Evolutionary conservation across 176 grass and related monocot species (phyloP), one percentile per base, ranked within the genome.

Genomic region (Typha latifolia): DNA sequence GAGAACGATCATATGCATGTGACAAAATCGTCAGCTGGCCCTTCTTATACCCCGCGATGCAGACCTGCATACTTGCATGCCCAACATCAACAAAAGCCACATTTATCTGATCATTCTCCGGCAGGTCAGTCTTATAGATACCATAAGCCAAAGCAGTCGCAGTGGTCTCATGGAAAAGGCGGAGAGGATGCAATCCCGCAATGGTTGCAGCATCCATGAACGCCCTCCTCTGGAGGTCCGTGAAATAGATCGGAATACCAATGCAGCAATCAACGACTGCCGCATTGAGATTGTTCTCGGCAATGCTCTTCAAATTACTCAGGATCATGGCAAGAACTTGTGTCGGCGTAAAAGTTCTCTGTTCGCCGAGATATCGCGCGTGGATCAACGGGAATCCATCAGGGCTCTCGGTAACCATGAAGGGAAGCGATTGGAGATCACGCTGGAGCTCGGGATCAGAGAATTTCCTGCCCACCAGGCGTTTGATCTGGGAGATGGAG

Each of bases 11-110:
- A 77, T 90, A 90, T 13, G 90, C 49, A 83, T 95, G 90, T 0
- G 90, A 86, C 4, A 95, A 49, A 72, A 95, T 84, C 73, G 89
- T 95, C 32, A 95, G 85, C 61, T 95, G 90, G 1, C 90, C 90
- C 70, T 95, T 95, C 78, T 86, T 95, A 71, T 66, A 89, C 32
- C 90, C 86, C 1, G 76, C 86, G 62, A 95, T 77, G 66, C 83
- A 84, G 3, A 95, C 86, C 64, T 95, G 90, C 90, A 95, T 86
- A 66, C 90, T 90, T 12, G 90, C 90, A 76, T 95, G 80, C 48
- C 90, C 90, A 12, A 95, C 85, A 71, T 95, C 90, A 48, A 95
- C 86, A 71, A 95, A 95, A 1, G 87, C 91, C 0, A 96, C 91
- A 22, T 91, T 96, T 19, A 96, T 31, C 67, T 88, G 87, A 31